Conservation (phyloP, 2,329 filamentous ascomycete species). For the Lecanicillium sp. region DNA sequence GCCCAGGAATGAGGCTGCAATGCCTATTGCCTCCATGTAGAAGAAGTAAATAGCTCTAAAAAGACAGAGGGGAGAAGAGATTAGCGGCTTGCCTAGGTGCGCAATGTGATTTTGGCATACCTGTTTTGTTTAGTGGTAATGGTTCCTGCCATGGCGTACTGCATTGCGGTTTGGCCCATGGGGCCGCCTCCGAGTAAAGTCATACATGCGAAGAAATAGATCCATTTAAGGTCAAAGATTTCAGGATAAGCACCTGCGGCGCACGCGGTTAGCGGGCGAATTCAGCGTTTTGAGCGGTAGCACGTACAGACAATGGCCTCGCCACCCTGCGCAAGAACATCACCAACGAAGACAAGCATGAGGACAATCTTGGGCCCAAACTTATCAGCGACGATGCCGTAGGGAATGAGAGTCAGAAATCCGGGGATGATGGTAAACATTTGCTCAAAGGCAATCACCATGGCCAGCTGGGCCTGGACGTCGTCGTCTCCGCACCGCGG, state of each 20-base stretch:
- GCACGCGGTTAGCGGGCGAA: not conserved
- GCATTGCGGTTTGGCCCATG: not conserved
- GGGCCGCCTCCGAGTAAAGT: not conserved
- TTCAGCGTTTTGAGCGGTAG: not conserved
- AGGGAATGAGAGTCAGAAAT: not conserved
- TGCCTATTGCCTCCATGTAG: not conserved
- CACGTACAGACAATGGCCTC: not conserved
- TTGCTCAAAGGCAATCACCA: not conserved
- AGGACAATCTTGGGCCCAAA: not conserved
- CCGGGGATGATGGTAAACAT: not conserved
- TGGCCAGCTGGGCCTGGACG: not conserved
- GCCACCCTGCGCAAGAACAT: not conserved
- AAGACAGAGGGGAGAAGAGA: not conserved
- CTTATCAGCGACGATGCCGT: not conserved
- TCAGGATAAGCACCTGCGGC: not conserved
- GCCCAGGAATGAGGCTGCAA: not conserved
- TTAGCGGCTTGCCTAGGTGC: not conserved
- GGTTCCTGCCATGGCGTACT: not conserved
- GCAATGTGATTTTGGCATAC: not conserved
- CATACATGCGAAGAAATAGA: not conserved
- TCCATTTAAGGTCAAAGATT: not conserved
- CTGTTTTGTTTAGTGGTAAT: not conserved
- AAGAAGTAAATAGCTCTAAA: not conserved
- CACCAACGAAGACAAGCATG: not conserved
- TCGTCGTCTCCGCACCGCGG: not conserved